Percentiles rank a stretch among this genome's conserved stretches.
These are phyloP conservation scores for Hymenoscyphus scutula DNA, from an alignment of 2,329 filamentous ascomycete species.

Conservation along the genomic window DNA sequence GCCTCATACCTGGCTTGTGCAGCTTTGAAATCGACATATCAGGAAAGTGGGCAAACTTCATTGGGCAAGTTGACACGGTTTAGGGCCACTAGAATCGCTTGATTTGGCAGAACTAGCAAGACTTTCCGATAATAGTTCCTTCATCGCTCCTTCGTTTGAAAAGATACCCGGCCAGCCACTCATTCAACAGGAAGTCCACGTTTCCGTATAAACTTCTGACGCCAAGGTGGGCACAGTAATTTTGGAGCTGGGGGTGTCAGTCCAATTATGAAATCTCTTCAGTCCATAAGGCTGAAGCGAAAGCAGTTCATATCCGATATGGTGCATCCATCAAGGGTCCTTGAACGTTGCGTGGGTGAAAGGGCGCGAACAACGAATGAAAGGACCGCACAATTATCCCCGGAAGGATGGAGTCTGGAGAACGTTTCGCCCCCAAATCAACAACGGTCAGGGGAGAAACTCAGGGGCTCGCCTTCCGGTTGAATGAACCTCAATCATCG, in stretches of 20 bases:
- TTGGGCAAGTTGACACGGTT: background rate
- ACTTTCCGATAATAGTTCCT: conserved; percentile 16
- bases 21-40: background rate
- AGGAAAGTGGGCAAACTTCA: background rate
- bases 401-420: conserved; percentile 4
- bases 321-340: conserved; percentile 18
- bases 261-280: conserved; percentile 21
- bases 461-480: conserved; percentile 15
- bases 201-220: conserved; percentile 26
- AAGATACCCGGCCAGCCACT: conserved; percentile 17
- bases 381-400: conserved; percentile 6
- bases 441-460: conserved; percentile 12
- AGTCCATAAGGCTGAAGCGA: conserved; percentile 30
- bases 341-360: background rate
- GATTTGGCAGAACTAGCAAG: conserved; percentile 7
- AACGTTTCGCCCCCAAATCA: conserved; percentile 6
- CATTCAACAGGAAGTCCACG: conserved; percentile 10
- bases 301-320: conserved; percentile 28
- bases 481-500: conserved; percentile 10
- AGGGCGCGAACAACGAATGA: conserved; percentile 8
- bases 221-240: conserved; percentile 22
- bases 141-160: conserved; percentile 14
- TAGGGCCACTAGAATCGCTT: conserved; percentile 6
- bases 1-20: conserved; percentile 8
- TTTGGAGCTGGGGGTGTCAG: conserved; percentile 7